Base-by-base conservation (phyloP, 495 filamentous ascomycete genomes). In the Penicilliopsis zonata region DNA sequence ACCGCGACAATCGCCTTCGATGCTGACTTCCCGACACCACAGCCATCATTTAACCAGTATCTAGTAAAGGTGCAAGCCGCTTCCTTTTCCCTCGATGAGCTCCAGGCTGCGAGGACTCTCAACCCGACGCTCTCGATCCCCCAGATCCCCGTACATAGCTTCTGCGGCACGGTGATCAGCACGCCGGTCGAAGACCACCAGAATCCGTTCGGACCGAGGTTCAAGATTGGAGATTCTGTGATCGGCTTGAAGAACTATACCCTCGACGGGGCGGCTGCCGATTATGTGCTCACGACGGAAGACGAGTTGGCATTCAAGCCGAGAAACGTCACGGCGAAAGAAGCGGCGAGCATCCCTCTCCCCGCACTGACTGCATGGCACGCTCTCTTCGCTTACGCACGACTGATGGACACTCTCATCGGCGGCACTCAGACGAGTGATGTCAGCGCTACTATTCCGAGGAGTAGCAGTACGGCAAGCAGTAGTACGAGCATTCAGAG, bases 21-120 rank as follows among this genome's bases (percentile, higher is more conserved):
- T 29, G 45, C 46, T 34, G 42, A 57, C 42, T 42, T 53, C 36
- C 50, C 61, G n/a, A 57, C 49, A 0, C 61, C 63, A 2, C 49
- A 50, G 21, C 60, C 62, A 1, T 46, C 53, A 2, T 36, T 44
- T 5, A 41, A 49, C 5, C 65, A 78, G 39, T 73, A 78, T 36
- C 62, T 80, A 4, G 64, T 81, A 46, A 69, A 70, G 34, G 66
- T 77, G 9, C 55, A 64, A 26, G 59, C 73, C 7, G 63, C 67
- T 13, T 63, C 72, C 13, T 67, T 74, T 25, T 76, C 62, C 37
- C 57, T 67, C 30, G 67, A 73, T 28, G 76, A 78, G 40, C 30
- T 59, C 28, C 16, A 5, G 45, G 53, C 14, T 57, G 78, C 9
- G 37, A 49, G 61, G 52, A 54, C 46, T 12, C 41, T 55, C 18